Percentiles rank a stretch among this genome's conserved stretches.
Evolutionary conservation across 2,329 filamentous ascomycete species (phyloP).

Genomic region (Monosporascus sp.): DNA sequence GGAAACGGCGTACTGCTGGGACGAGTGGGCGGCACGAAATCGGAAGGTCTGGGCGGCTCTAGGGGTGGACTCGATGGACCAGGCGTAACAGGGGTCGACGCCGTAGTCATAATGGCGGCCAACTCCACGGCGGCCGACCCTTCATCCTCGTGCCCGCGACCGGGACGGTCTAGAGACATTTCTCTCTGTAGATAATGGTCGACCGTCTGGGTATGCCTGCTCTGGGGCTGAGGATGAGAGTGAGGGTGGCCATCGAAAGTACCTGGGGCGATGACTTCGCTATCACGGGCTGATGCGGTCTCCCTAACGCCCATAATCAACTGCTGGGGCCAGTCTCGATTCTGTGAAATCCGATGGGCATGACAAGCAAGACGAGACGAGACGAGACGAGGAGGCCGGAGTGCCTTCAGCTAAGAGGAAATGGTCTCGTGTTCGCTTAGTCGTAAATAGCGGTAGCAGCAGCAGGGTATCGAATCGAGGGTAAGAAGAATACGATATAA

Average conservation of each 20-base stretch:
- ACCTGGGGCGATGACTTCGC: slow-evolving; percentile 14
- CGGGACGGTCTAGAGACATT: slow-evolving; percentile 16
- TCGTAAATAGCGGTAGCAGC: background rate
- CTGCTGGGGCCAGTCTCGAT: background rate
- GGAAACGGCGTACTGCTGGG: slow-evolving; percentile 58
- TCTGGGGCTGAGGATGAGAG: slow-evolving; percentile 17
- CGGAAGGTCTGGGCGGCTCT: slow-evolving; percentile 40
- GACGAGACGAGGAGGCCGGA: background rate
- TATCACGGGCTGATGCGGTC: slow-evolving; percentile 16
- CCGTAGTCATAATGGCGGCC: slow-evolving; percentile 39
- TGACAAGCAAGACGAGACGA: background rate
- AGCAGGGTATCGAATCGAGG: too few species aligned
- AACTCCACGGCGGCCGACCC: slow-evolving; percentile 37
- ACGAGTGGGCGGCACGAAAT: slow-evolving; percentile 45
- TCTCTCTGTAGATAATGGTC: slow-evolving; percentile 20
- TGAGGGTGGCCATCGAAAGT: slow-evolving; percentile 20
- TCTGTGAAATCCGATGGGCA: background rate
- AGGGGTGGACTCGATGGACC: slow-evolving; percentile 48
- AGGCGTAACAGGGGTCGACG: slow-evolving; percentile 51
- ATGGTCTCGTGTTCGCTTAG: background rate
- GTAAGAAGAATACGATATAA: too few species aligned
- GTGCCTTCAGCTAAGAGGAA: background rate
- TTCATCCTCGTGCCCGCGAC: slow-evolving; percentile 29
- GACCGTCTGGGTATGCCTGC: slow-evolving; percentile 6
- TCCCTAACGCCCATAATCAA: slow-evolving; percentile 20